Evolutionary conservation across 2,329 filamentous ascomycete species (phyloP).

Genomic region (Penicillium sp.): DNA sequence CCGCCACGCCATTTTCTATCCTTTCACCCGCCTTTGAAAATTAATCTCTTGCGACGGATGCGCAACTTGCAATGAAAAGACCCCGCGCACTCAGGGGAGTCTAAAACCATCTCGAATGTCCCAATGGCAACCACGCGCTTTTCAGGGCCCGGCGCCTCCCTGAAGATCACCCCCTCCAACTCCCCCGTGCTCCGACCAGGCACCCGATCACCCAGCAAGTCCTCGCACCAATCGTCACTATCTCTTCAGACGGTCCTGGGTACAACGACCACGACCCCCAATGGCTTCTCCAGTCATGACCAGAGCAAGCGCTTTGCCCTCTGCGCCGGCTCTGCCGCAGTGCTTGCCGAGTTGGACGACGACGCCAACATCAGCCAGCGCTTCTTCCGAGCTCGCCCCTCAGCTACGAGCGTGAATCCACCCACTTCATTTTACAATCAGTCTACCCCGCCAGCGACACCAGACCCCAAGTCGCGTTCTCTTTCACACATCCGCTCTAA

Average conservation of each 20-base stretch:
- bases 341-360: slow-evolving; percentile 76
- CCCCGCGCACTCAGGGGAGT: slow-evolving; percentile 25
- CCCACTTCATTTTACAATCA: slow-evolving; percentile 53
- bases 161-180: slow-evolving; percentile 73
- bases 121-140: slow-evolving; percentile 39
- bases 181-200: slow-evolving; percentile 67
- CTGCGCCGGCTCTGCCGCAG: slow-evolving; percentile 89
- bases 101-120: slow-evolving; percentile 22
- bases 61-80: slow-evolving; percentile 30
- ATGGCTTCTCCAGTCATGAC: slow-evolving; percentile 78
- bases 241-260: slow-evolving; percentile 83
- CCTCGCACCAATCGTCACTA: slow-evolving; percentile 51
- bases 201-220: slow-evolving; percentile 61
- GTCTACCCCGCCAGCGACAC: slow-evolving; percentile 57
- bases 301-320: slow-evolving; percentile 75
- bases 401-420: slow-evolving; percentile 64
- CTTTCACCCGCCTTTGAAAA: neutral
- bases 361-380: slow-evolving; percentile 67
- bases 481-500: slow-evolving; percentile 54
- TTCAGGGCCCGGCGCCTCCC: slow-evolving; percentile 37
- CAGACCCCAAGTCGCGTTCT: slow-evolving; percentile 58
- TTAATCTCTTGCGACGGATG: slow-evolving; percentile 23
- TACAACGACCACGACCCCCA: slow-evolving; percentile 79
- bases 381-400: slow-evolving; percentile 84
- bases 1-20: slow-evolving; percentile 6